Evolutionary conservation across 1,284 basidiomycete species (phyloP), one percentile per base, ranked within the genome.

Genomic region (Limonomyces culmigenus): DNA sequence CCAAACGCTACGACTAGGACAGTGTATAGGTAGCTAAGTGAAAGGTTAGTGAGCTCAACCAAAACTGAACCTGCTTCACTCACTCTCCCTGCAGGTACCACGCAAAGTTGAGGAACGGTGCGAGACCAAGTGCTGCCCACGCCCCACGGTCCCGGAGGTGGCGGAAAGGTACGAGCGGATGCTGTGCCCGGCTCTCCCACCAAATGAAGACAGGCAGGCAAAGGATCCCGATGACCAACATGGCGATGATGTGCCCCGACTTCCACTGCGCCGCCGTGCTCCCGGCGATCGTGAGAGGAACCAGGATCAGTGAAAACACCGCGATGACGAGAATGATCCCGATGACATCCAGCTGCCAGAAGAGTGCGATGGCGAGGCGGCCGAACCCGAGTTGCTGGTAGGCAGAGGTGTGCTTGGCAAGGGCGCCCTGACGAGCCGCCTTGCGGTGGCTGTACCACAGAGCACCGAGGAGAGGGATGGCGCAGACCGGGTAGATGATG

Each of bases 211-310:
- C 36, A 3, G 58, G 58, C 17, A 62, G 39, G 23, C 45, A 46
- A 15, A 52, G 41, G 20, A 57, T 33, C 19, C 59, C 58, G 34
- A 62, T 42, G 18, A 60, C 52, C n/a, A 60, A 43, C 12, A 51
- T 55, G 5, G 47, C 51, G 38, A 62, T 56, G 41, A 56, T 50
- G 35, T 52, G 44, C 2, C 53, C 51, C 4, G 47, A 45, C 18
- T 40, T 37, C 56, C 58, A 60, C 20, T 43, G 42, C 19, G 49
- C 41, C 15, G 40, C 39, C 11, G 36, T 41, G 10, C 53, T 51
- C 1, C 54, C 54, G 1, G 57, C 58, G 20, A 60, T 48, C 4
- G 56, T 54, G 38, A 60, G 49, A 0, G 58, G 58, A 1, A 58
- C 43, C 5, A 60, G 47, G 40, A 60, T 53, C 12, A 56, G 45